Evolutionary conservation across 306 rosid genomes (phyloP), one percentile per base, ranked within the genome.

Genomic region (Malus orientalis): DNA sequence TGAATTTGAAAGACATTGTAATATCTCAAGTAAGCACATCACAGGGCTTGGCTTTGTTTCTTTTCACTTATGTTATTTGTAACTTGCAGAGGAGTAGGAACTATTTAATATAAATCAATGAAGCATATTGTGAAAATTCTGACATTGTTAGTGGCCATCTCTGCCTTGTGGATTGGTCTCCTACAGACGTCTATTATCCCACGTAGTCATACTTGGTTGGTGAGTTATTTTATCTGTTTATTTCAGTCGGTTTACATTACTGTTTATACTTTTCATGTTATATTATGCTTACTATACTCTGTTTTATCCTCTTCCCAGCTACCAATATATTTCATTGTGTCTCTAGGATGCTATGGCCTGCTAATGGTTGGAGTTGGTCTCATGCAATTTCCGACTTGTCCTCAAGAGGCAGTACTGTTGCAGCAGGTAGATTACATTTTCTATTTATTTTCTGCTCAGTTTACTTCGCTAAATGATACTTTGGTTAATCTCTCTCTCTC

Each of bases 301-400:
- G 67, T 77, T 75, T 64, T 47, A 57, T 78, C 69, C 51, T 79
- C 58, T 75, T 64, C 70, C 85, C 92, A 91, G 93, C 91, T 91
- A 66, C 97, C 97, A 15, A 80, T 93, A 74, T 93, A 91, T 84
- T 87, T 91, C 70, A 73, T 93, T 36, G 89, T 91, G 27, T 83
- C 96, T 63, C 88, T 93, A 67, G 98, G 98, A 83, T 93, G 98
- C 85, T 93, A 93, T 44, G 97, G 98, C 76, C 82, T 91, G 22
- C 81, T 93, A 76, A 91, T 93, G 98, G 97, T 93, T 71, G 97
- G 98, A 83, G 83, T 93, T 68, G 98, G 98, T 85, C 80, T 93
- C 71, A 82, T 93, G 86, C 84, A 76, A 79, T 93, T 93, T 70
- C 98, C 92, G 22, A 93, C 96, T 74, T 93, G 96, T 82, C 97